Evolutionary conservation across 2,329 filamentous ascomycete species (phyloP), one percentile per base, ranked within the genome.

Genomic region (Fonsecaea pugnacius): DNA sequence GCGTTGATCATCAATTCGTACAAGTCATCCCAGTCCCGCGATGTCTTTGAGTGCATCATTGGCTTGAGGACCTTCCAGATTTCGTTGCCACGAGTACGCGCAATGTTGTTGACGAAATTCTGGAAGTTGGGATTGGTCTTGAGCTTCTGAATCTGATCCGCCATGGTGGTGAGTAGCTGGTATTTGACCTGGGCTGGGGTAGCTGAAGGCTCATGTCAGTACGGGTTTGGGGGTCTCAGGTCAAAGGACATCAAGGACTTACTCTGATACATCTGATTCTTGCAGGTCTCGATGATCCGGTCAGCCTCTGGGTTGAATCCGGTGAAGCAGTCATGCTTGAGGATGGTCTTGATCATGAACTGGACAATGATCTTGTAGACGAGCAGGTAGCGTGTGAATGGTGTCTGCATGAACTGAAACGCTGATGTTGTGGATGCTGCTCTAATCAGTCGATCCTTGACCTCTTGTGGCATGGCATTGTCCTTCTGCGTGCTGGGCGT

Each of bases 351-450:
- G n/a, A 63, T 53, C 10, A 70, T 52, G 58, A 62, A 69, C 24
- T 66, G 65, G 18, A 69, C 21, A 14, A 70, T 68, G 54, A 70
- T 33, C 58, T 69, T 70, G 50, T 62, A 58, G 8, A 69, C 62
- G n/a, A 70, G 56, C 38, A 63, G 61, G 55, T 61, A 70, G 24
- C 69, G 63, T 4, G 63, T 67, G 50, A 60, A 57, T 52, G 65
- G 67, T 5, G 60, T 66, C 30, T 59, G 60, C 62, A 69, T 68
- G 38, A 69, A 58, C 8, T 59, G 63, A 27, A 63, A 64, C 12
- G 69, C 69, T 2, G 66, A 64, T 5, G 52, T 64, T 14, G 40
- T 58, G 33, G 69, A 58, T 30, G 67, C 65, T 21, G 64, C 61
- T 32, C 60, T 62, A 35, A 70, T 53, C 10, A 70, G 55, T 10